These are phyloP conservation scores for Pseudogymnoascus sp. DNA, from an alignment of 2,329 filamentous ascomycete genomes.

Conservation along the genomic window DNA sequence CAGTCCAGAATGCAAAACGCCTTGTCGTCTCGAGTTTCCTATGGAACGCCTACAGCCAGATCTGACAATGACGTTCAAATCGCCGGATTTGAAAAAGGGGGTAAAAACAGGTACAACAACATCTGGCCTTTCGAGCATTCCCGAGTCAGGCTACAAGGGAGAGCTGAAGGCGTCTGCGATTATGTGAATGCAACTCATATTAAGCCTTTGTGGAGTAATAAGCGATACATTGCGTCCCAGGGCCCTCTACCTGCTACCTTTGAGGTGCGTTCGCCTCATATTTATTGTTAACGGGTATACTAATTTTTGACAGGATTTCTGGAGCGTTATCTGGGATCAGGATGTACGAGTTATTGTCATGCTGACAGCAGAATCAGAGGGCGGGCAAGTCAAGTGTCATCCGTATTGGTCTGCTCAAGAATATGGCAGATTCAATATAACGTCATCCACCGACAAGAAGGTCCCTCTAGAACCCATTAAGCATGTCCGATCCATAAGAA, in stretches of 20 bases:
- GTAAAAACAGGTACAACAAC: slow-evolving; percentile 95
- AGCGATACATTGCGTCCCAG: slow-evolving; percentile 91
- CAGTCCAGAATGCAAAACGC: slow-evolving; percentile 89
- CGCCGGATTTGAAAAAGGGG: slow-evolving; percentile 87
- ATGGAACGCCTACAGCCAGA: slow-evolving; percentile 35
- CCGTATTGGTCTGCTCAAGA: slow-evolving; percentile 78
- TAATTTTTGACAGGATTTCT: slow-evolving; percentile 65
- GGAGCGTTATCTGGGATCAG: slow-evolving; percentile 96
- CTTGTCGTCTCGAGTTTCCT: slow-evolving; percentile 50
- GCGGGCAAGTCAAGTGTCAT: slow-evolving; percentile 89
- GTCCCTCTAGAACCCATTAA: slow-evolving; percentile 60
- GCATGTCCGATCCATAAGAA: slow-evolving; percentile 31
- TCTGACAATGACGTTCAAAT: slow-evolving; percentile 50
- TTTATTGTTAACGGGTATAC: slow-evolving; percentile 8
- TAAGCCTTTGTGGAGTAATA: slow-evolving; percentile 71
- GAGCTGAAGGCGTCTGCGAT: slow-evolving; percentile 64
- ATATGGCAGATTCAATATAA: slow-evolving; percentile 70
- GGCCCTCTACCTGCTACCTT: slow-evolving; percentile 89
- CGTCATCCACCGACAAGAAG: slow-evolving; percentile 70
- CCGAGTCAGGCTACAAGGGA: slow-evolving; percentile 67
- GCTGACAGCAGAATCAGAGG: slow-evolving; percentile 89
- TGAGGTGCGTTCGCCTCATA: slow-evolving; percentile 48
- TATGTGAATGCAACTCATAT: slow-evolving; percentile 94
- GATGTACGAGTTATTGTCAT: slow-evolving; percentile 93
- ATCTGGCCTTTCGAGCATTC: slow-evolving; percentile 95